phyloP scores from a whole-genome alignment of 1,139 yeast genomes.

The Geotrichum citri-aurantii region DNA sequence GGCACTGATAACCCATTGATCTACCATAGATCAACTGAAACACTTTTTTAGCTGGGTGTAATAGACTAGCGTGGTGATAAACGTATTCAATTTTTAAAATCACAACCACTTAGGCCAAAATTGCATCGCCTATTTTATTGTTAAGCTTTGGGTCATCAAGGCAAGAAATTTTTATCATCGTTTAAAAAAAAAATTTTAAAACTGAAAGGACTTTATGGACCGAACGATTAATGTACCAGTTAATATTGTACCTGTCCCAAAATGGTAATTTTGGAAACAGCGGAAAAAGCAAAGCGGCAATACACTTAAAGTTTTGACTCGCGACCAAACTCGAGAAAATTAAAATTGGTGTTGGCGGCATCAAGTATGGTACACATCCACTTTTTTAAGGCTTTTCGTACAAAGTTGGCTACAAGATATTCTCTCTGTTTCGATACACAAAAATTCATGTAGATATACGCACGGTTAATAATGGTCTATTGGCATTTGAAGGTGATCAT shows the following conservation, averaged over 20 bases:
- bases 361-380: background rate
- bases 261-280: background rate
- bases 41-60: too few species aligned
- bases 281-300: background rate
- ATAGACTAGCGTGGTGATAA: too few species aligned
- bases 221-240: background rate
- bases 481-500: too few species aligned
- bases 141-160: background rate
- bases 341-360: background rate
- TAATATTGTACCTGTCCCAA: background rate
- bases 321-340: background rate
- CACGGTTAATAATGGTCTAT: too few species aligned
- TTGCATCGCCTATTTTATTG: too few species aligned
- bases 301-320: background rate
- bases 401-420: background rate
- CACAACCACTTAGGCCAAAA: too few species aligned
- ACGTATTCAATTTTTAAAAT: too few species aligned
- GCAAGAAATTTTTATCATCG: background rate
- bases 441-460: too few species aligned
- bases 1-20: too few species aligned
- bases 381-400: background rate
- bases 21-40: too few species aligned
- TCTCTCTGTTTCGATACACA: background rate
- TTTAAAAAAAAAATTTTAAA: background rate
- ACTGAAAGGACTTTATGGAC: background rate